A percentile compares a stretch with the other conserved stretches of the same genome.
These are phyloP conservation scores for Dactylellina leptospora DNA, from an alignment of 2,329 filamentous ascomycete species.

Conservation along the genomic window DNA sequence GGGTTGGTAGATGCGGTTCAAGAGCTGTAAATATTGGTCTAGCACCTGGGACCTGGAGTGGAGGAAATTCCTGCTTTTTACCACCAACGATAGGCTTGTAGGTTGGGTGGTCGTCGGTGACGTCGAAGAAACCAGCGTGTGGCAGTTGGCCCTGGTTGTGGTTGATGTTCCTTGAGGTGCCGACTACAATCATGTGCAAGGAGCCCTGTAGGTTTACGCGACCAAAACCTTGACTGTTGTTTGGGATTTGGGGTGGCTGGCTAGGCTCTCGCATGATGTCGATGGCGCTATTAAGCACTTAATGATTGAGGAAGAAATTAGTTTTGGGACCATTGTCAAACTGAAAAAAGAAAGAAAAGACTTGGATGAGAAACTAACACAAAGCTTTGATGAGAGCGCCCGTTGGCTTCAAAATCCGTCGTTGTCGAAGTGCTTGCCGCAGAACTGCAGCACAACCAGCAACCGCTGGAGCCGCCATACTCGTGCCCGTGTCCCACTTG, in stretches of 20 bases:
- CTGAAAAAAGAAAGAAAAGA: neutral
- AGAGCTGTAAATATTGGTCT: neutral
- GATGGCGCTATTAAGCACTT: neutral
- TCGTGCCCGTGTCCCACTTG: neutral
- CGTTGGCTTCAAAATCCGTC: neutral
- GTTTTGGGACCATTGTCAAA: neutral
- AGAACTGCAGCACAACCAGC: neutral
- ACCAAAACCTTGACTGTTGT: constrained; percentile 1
- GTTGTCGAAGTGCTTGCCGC: neutral
- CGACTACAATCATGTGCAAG: constrained; percentile 3
- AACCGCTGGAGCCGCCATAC: neutral
- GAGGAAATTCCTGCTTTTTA: neutral
- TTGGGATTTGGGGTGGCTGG: constrained; percentile 2
- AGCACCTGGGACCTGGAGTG: neutral
- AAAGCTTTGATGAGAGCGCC: constrained; percentile 1
- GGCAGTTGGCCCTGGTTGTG: neutral
- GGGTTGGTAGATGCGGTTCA: neutral
- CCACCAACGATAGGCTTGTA: constrained; percentile 2
- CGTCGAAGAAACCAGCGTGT: constrained; percentile 2
- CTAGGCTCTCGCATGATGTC: neutral
- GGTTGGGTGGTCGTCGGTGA: neutral
- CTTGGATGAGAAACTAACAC: neutral
- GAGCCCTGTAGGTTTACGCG: constrained; percentile 1
- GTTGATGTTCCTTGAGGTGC: neutral
- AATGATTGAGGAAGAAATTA: neutral